A percentile compares a stretch with the other conserved stretches of the same genome.
Evolutionary conservation across 1,284 basidiomycete genomes (phyloP).

Genomic region (Amylostereum areolatum): DNA sequence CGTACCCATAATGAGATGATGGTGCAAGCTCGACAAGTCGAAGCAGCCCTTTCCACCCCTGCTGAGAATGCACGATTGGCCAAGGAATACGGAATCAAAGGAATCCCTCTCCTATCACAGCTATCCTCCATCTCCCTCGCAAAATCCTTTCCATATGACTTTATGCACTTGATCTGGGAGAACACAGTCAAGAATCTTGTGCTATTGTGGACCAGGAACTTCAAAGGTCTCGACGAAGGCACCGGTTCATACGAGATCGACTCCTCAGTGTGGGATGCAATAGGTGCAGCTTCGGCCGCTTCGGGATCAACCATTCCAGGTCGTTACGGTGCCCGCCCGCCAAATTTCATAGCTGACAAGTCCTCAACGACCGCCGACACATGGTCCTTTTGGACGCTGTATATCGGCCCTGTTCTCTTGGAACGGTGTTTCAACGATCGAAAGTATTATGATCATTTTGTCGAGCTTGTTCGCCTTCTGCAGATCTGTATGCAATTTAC

Average conservation of each 20-base stretch:
- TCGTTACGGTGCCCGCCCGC: constrained; percentile 29
- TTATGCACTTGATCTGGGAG: constrained; percentile 43
- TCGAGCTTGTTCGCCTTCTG: constrained; percentile 32
- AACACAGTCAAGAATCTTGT: constrained; percentile 35
- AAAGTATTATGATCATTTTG: constrained; percentile 37
- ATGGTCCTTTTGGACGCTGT: constrained; percentile 33
- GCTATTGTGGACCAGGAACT: constrained; percentile 31
- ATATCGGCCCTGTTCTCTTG: constrained; percentile 34
- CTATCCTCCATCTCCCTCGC: constrained; percentile 33
- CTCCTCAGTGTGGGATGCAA: constrained; percentile 29
- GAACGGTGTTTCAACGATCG: constrained; percentile 18
- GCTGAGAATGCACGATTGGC: constrained; percentile 21
- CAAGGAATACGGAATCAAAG: constrained; percentile 35
- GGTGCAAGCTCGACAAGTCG: constrained; percentile 25
- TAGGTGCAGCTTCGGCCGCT: constrained; percentile 27
- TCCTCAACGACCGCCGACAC: constrained; percentile 21
- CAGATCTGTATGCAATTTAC: constrained; percentile 35
- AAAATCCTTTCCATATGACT: constrained; percentile 36
- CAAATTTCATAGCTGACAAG: constrained; percentile 29
- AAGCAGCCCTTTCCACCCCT: constrained; percentile 17
- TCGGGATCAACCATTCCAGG: constrained; percentile 30
- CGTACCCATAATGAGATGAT: constrained; percentile 28
- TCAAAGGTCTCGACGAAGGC: constrained; percentile 30
- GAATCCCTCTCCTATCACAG: constrained; percentile 24
- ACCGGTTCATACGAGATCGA: constrained; percentile 24